Percentiles rank a stretch among this genome's conserved stretches.
Evolutionary conservation across 2,329 filamentous ascomycete genomes (phyloP).

Genomic region (Fusarium mangiferae): DNA sequence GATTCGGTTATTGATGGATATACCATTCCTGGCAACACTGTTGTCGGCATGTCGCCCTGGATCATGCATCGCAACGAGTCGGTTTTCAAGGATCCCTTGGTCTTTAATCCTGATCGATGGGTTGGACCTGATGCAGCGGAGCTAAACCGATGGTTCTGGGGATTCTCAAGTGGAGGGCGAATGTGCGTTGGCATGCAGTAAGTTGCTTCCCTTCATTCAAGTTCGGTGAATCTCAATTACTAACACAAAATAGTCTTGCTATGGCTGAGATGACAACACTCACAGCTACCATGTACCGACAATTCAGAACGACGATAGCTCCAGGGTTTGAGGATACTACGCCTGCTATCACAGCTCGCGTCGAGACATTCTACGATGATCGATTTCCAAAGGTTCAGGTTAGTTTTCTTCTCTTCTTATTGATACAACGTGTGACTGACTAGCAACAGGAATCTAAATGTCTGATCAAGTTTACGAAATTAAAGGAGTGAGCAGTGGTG

Average conservation of each 20-base stretch:
- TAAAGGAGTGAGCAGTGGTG: not conserved
- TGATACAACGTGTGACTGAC: rapidly evolving
- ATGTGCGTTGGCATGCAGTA: constrained; percentile 44
- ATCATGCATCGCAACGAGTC: constrained; percentile 41
- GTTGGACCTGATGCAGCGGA: constrained; percentile 26
- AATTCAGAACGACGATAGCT: constrained; percentile 24
- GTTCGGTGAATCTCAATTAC: rapidly evolving
- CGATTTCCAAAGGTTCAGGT: constrained; percentile 26
- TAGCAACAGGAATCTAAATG: constrained; percentile 26
- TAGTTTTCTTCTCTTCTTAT: rapidly evolving
- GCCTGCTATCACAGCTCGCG: constrained; percentile 35
- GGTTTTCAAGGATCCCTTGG: constrained; percentile 36
- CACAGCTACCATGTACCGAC: constrained; percentile 24
- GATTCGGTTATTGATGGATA: constrained; percentile 40
- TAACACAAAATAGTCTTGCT: constrained; percentile 11
- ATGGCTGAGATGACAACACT: constrained; percentile 41
- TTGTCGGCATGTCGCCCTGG: constrained; percentile 44
- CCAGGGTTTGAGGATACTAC: constrained; percentile 21
- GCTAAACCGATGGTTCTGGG: constrained; percentile 42
- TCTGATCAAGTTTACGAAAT: constrained; percentile 27
- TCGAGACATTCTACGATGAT: constrained; percentile 40
- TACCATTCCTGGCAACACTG: constrained; percentile 35
- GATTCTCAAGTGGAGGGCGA: constrained; percentile 37
- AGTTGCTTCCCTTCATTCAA: not conserved
- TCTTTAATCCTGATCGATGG: constrained; percentile 45